These are phyloP conservation scores for Phialophora tarda DNA, from an alignment of 2,329 filamentous ascomycete genomes.

Conservation along the genomic window DNA sequence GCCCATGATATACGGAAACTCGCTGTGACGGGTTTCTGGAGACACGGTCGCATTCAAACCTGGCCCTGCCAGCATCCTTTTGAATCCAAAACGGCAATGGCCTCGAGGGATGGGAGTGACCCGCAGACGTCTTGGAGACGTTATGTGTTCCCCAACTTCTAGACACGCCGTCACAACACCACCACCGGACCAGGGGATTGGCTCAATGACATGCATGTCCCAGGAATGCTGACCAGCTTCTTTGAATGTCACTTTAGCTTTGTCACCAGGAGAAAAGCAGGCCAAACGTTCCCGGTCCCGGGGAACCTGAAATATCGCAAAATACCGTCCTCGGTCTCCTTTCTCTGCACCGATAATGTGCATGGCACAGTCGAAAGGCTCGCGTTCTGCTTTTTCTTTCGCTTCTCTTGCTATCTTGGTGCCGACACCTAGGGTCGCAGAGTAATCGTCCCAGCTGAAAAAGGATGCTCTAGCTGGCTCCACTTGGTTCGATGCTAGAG, in stretches of 20 bases:
- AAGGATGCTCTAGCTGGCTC: conserved; percentile 2
- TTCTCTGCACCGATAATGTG: neutral
- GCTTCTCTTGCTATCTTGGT: conserved; percentile 2
- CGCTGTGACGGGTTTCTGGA: conserved; percentile 15
- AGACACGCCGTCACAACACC: neutral
- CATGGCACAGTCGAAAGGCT: neutral
- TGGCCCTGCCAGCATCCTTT: neutral
- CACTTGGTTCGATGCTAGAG: neutral
- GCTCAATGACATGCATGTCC: neutral
- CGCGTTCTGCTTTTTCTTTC: neutral
- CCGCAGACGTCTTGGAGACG: neutral
- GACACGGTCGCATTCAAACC: conserved; percentile 3
- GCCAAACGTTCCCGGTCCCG: neutral
- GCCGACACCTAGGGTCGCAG: conserved; percentile 7
- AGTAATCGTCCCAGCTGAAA: conserved; percentile 4
- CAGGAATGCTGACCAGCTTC: neutral
- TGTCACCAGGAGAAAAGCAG: neutral
- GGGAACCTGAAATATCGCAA: neutral
- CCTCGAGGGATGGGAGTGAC: neutral
- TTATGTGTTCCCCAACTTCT: neutral
- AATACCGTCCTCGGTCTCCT: neutral
- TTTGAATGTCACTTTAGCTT: neutral
- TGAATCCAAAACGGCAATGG: neutral
- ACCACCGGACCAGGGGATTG: neutral
- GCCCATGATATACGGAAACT: conserved; percentile 12